Evolutionary conservation across 257 asterid species (phyloP).

Genomic region (Fraxinus cuspidata): DNA sequence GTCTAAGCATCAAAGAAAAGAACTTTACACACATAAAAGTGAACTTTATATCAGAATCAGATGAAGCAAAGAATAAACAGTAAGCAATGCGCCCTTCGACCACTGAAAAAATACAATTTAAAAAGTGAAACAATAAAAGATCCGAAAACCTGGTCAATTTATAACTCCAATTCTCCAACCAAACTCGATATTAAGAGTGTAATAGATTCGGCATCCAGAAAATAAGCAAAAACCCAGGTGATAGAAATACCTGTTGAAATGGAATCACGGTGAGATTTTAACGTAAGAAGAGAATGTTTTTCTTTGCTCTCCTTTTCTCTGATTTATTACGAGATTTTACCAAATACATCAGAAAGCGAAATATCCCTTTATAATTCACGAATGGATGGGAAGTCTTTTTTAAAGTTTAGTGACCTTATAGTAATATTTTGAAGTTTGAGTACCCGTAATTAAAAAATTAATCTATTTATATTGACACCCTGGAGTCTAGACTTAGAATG

Average conservation of each 20-base stretch:
- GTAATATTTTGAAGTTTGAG: no score
- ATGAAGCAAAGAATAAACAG: not conserved
- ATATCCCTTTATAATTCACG: not conserved
- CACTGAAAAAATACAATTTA: not conserved
- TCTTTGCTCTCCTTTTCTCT: not conserved
- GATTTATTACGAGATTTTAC: not conserved
- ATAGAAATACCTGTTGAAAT: not conserved
- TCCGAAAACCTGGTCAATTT: not conserved
- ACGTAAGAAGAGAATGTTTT: not conserved
- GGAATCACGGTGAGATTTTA: not conserved
- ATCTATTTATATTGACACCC: no score
- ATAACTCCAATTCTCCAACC: not conserved
- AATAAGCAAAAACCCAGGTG: not conserved
- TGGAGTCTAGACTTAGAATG: no score
- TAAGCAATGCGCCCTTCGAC: not conserved
- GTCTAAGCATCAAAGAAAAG: not conserved
- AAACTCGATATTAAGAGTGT: not conserved
- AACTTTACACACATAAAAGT: not conserved
- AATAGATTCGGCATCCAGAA: not conserved
- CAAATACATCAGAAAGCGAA: not conserved
- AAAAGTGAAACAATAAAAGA: not conserved
- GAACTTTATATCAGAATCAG: slow-evolving; percentile 1
- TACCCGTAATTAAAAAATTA: no score
- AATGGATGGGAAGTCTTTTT: not conserved
- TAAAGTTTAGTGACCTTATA: no score